These are phyloP conservation scores for Diophrys sp. DNA, from an alignment of 73 alveolate species.

Conservation along the genomic window DNA sequence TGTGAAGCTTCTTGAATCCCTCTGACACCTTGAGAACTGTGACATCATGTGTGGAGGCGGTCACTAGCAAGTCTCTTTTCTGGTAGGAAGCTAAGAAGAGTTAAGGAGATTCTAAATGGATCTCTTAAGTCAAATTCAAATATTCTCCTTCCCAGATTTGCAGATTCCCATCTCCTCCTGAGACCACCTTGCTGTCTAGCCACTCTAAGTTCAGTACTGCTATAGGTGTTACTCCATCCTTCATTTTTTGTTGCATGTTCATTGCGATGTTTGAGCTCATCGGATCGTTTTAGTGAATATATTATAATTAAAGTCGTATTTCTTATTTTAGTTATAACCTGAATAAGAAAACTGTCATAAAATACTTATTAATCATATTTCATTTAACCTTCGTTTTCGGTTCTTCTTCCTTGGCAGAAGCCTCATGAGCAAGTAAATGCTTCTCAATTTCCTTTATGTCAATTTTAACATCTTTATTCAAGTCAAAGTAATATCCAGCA, in stretches of 20 bases:
- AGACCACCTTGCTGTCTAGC: not conserved
- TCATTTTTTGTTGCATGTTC: too few species aligned
- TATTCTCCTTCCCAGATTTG: not conserved
- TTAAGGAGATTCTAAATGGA: not conserved
- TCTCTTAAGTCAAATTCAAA: not conserved
- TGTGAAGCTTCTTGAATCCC: not conserved
- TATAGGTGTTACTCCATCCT: not conserved
- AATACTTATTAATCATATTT: too few species aligned
- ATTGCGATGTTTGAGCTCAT: too few species aligned
- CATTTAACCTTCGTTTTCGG: too few species aligned
- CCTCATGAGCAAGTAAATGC: too few species aligned
- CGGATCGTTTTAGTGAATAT: too few species aligned
- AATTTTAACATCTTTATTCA: too few species aligned
- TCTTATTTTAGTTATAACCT: too few species aligned
- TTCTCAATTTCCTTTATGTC: too few species aligned
- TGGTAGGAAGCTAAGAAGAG: not conserved
- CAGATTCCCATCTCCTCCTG: not conserved
- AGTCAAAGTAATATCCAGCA: slow-evolving; percentile 58
- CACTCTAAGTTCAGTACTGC: not conserved
- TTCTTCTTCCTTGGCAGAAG: too few species aligned
- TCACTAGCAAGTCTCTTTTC: not conserved
- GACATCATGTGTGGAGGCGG: not conserved
- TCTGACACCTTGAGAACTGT: not conserved
- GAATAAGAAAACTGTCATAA: too few species aligned
- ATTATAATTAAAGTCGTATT: too few species aligned